phyloP scores from a whole-genome alignment of 768 basidiomycete genomes.

The Termitomyces sp. region DNA sequence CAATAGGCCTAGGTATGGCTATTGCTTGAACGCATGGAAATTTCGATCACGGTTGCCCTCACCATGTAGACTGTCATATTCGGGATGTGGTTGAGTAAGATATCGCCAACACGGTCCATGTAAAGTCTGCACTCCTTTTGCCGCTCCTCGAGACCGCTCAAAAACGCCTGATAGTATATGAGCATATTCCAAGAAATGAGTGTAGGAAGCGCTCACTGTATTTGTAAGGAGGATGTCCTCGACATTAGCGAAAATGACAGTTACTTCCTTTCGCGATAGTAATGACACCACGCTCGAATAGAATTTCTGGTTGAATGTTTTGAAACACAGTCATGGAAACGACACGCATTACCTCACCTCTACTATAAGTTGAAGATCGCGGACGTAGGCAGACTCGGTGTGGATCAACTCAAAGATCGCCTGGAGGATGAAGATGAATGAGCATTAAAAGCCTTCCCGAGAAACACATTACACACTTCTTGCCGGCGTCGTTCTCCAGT shows the following conservation, averaged over 20 bases:
- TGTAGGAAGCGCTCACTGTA: slow-evolving; percentile 48
- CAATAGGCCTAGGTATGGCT: slow-evolving; percentile 72
- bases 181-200: neutral
- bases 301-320: slow-evolving; percentile 58
- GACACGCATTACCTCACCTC: slow-evolving; percentile 48
- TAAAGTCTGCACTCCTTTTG: slow-evolving; percentile 93
- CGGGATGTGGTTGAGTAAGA: slow-evolving; percentile 69
- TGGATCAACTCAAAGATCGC: slow-evolving; percentile 94
- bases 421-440: slow-evolving; percentile 27
- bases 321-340: neutral
- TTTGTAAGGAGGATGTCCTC: slow-evolving; percentile 91
- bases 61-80: slow-evolving; percentile 84
- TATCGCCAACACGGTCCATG: slow-evolving; percentile 84
- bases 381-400: slow-evolving; percentile 88
- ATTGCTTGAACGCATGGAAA: neutral
- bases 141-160: slow-evolving; percentile 86
- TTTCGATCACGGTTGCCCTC: slow-evolving; percentile 14
- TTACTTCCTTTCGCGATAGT: slow-evolving; percentile 73
- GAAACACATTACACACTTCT: slow-evolving; percentile 48
- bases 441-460: neutral
- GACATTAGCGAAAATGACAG: slow-evolving; percentile 87
- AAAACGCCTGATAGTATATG: slow-evolving; percentile 52
- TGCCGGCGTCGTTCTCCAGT: slow-evolving; percentile 79
- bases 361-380: slow-evolving; percentile 88
- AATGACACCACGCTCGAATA: slow-evolving; percentile 74